phyloP scores from a whole-genome alignment of 805 yeast species.

The Diddensiella santjacobensis region DNA sequence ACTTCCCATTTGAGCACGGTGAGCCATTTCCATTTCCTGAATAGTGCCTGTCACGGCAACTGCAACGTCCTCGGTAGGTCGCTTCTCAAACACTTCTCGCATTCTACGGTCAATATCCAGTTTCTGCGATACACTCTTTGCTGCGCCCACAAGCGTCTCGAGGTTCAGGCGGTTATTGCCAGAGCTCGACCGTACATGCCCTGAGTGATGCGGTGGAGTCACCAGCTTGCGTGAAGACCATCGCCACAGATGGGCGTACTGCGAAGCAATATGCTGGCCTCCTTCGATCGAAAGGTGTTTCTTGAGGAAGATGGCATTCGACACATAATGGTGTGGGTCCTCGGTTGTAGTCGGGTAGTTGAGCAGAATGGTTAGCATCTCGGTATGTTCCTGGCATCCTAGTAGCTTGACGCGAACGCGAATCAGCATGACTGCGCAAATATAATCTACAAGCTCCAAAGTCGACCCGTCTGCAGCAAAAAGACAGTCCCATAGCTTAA shows the following conservation, averaged over 20 bases:
- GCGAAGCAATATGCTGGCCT: slow-evolving; percentile 22
- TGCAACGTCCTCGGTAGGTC: neutral
- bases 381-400: slow-evolving; percentile 17
- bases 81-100: slow-evolving; percentile 5
- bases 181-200: neutral
- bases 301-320: slow-evolving; percentile 25
- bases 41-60: neutral
- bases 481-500: slow-evolving; percentile 34
- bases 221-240: neutral
- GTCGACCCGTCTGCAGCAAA: slow-evolving; percentile 32
- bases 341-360: slow-evolving; percentile 21
- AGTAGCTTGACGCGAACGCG: slow-evolving; percentile 26
- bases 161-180: slow-evolving; percentile 10
- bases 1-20: slow-evolving; percentile 1
- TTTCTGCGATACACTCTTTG: slow-evolving; percentile 16
- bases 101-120: slow-evolving; percentile 20
- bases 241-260: slow-evolving; percentile 14
- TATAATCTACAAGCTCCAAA: slow-evolving; percentile 32
- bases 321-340: slow-evolving; percentile 11
- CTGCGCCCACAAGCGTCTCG: slow-evolving; percentile 20
- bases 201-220: neutral
- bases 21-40: neutral
- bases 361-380: slow-evolving; percentile 22
- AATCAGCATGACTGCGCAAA: slow-evolving; percentile 34
- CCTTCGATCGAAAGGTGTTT: slow-evolving; percentile 21